A percentile compares a stretch with the other conserved stretches of the same genome.
Evolutionary conservation across 1,284 basidiomycete genomes (phyloP).

Genomic region (Tilletia horrida): DNA sequence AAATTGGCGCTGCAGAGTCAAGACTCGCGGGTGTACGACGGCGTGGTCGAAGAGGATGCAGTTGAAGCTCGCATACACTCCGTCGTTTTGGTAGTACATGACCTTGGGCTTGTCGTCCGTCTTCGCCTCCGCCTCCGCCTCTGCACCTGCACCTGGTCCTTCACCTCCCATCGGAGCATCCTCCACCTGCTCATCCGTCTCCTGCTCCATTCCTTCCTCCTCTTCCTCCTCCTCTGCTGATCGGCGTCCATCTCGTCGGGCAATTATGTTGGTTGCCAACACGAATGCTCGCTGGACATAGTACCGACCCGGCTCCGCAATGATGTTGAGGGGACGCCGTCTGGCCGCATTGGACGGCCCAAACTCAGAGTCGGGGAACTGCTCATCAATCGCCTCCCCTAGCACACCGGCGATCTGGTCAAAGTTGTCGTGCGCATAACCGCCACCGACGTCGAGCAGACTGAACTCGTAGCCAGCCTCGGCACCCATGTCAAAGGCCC

Average conservation of each 20-base stretch:
- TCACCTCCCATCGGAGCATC: constrained; percentile 75
- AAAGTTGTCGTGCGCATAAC: constrained; percentile 87
- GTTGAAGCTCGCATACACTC: constrained; percentile 89
- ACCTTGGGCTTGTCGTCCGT: constrained; percentile 38
- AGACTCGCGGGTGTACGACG: constrained; percentile 75
- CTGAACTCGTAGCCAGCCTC: constrained; percentile 77
- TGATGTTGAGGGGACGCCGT: constrained; percentile 66
- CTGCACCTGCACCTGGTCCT: neutral
- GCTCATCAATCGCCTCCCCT: constrained; percentile 68
- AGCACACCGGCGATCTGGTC: constrained; percentile 75
- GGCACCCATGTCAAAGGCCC: constrained; percentile 82
- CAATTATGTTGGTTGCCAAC: constrained; percentile 90
- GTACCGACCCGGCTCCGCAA: constrained; percentile 94
- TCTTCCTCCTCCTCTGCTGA: constrained; percentile 22
- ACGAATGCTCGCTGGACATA: constrained; percentile 90
- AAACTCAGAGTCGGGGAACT: constrained; percentile 71
- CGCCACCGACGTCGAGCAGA: constrained; percentile 89
- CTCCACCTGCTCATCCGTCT: constrained; percentile 52
- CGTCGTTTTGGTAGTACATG: constrained; percentile 56
- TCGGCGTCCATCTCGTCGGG: constrained; percentile 59
- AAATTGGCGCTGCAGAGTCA: constrained; percentile 58
- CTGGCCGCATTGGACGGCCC: constrained; percentile 23
- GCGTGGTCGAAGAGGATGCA: constrained; percentile 93
- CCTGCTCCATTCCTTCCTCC: constrained; percentile 14
- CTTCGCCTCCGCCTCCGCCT: neutral